Conservation (phyloP, 371 early-diverging fungal species). For the Actinomortierella wolfii region DNA sequence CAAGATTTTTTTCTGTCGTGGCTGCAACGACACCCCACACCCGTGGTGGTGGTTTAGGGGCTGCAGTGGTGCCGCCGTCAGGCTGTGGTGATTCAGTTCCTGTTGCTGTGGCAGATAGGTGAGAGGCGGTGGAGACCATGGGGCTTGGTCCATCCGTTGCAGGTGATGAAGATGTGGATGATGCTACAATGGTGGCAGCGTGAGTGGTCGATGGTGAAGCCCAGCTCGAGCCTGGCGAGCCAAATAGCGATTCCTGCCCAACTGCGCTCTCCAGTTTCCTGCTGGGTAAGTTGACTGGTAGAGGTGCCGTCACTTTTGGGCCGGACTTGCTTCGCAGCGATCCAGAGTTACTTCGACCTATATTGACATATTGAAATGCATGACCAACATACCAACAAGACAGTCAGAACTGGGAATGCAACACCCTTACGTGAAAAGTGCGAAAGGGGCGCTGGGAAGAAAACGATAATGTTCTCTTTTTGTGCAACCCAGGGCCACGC, state of each 20-base stretch:
- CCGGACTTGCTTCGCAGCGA: too few relatives aligned
- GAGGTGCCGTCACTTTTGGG: slow-evolving; percentile 29
- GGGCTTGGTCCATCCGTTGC: slow-evolving; percentile 17
- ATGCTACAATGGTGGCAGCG: slow-evolving; percentile 11
- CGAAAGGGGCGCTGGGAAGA: too few relatives aligned
- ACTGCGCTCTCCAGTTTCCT: slow-evolving; percentile 21
- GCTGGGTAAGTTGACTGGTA: slow-evolving; percentile 43
- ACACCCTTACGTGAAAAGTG: too few relatives aligned
- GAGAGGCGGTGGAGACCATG: slow-evolving; percentile 3
- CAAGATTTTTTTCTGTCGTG: slow-evolving; percentile 21
- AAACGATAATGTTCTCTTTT: too few relatives aligned
- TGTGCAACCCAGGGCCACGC: too few relatives aligned
- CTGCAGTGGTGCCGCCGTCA: background rate
- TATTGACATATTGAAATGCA: too few relatives aligned
- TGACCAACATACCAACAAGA: too few relatives aligned
- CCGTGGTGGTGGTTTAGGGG: slow-evolving; percentile 22
- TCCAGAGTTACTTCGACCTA: too few relatives aligned
- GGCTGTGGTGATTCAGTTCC: slow-evolving; percentile 22
- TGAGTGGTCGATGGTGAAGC: slow-evolving; percentile 25
- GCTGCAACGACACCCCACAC: slow-evolving; percentile 33
- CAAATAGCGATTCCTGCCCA: background rate
- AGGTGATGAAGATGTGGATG: slow-evolving; percentile 25
- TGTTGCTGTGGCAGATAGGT: slow-evolving; percentile 1
- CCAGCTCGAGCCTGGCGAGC: slow-evolving; percentile 34
- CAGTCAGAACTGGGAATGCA: too few relatives aligned